Evolutionary conservation across 345 rosid species (phyloP), one percentile per base, ranked within the genome.

Genomic region (Eucalyptus regnans): DNA sequence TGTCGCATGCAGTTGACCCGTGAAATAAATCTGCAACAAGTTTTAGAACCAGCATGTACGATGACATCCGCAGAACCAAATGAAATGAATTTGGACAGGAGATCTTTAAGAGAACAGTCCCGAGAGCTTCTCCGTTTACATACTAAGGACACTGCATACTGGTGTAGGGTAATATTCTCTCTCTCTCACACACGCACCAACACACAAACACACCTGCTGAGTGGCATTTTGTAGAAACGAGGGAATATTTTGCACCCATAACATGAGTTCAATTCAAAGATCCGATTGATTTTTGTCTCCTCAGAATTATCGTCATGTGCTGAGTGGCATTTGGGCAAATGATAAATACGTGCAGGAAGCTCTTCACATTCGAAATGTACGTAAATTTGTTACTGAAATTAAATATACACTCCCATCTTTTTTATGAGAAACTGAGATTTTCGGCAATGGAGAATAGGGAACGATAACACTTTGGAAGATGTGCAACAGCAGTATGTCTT

Each of bases 241-340:
- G 33, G 0, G 33, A 62, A 6, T 62, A 27, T 62, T 62, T 12
- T 27, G 33, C 14, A 29, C 68, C 68, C n/a, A 27, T 62, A 62
- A 27, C 14, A 20, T 9, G 84, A 76, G 84, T 76, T 76, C 84
- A 37, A 20, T 6, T 37, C 48, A 12, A 76, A 20, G 48, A 41
- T 76, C 48, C 23, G 0, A 41, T 41, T 41, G 48, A 20, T 41
- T 86, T 31, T 87, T 11, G 22, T 13, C 12, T 13, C 37, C 68
- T 58, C 84, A 92, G 94, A 92, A 92, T 13, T 92, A 92, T 86
- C 86, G 90, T 41, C 90, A 90, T 14, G 93, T 92, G 80, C 90
- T 92, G 31, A 86, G 89, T n/a, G 89, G 66, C 44, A 43, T 92
- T 76, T 92, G 94, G 94, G 91, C 91, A 25, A 92, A 92, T 68